phyloP scores from a whole-genome alignment of 1,284 basidiomycete species.

The Ceratorhiza oryzae-sativae region DNA sequence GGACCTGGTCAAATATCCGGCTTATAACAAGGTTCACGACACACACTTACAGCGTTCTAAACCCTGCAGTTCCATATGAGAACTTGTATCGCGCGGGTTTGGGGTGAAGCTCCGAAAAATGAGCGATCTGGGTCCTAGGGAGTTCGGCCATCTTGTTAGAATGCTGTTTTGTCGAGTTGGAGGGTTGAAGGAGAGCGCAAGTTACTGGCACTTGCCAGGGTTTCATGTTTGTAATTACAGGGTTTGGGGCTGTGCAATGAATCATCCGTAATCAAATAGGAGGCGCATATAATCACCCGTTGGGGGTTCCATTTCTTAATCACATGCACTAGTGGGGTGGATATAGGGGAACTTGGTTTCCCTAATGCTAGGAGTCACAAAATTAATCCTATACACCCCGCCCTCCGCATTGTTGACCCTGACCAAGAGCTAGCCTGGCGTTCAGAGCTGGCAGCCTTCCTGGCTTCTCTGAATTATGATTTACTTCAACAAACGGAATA shows the following conservation, averaged over 20 bases:
- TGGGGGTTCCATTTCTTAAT: too few relatives aligned
- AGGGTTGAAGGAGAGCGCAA: conserved; percentile 2
- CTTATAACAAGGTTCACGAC: conserved; percentile 1
- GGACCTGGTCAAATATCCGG: conserved; percentile 37
- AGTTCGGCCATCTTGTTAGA: conserved; percentile 27
- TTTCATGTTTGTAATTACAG: conserved; percentile 22
- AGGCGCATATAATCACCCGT: conserved; percentile 14
- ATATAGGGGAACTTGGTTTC: too few relatives aligned
- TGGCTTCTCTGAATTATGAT: too few relatives aligned
- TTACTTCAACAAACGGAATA: too few relatives aligned
- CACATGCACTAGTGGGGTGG: too few relatives aligned
- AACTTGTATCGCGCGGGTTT: conserved; percentile 71
- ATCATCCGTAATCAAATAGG: neutral
- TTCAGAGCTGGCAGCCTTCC: too few relatives aligned
- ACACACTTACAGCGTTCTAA: conserved; percentile 87
- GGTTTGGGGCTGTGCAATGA: conserved; percentile 6
- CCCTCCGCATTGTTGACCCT: neutral
- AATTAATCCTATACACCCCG: neutral
- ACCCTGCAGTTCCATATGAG: conserved; percentile 95
- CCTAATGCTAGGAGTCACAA: too few relatives aligned
- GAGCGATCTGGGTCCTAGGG: conserved; percentile 29
- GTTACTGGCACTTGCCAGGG: conserved; percentile 3
- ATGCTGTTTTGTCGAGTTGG: neutral
- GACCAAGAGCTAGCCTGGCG: too few relatives aligned
- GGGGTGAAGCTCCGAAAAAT: conserved; percentile 59